A percentile compares a stretch with the other conserved stretches of the same genome.
Conservation (phyloP, 148 eudicot genomes). For the Chenopodium quinoa region DNA sequence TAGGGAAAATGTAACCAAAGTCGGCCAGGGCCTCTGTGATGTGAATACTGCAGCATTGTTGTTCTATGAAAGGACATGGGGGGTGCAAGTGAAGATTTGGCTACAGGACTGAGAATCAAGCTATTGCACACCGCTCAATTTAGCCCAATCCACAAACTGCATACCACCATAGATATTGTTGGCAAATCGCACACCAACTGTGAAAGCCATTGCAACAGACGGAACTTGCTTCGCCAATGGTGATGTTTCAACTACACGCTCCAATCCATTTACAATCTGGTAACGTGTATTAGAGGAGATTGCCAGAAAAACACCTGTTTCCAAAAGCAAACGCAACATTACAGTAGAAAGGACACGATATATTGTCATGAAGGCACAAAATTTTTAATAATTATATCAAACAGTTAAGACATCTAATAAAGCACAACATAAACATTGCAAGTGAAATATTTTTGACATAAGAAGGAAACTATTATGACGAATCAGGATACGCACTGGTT, state of each 20-base stretch:
- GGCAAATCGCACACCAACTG: slow-evolving; percentile 63
- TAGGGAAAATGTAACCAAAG: background rate
- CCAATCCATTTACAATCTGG: slow-evolving; percentile 75
- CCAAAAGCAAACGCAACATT: background rate
- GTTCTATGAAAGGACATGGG: background rate
- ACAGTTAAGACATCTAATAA: too few species aligned
- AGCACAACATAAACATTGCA: background rate
- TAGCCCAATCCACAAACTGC: slow-evolving; percentile 75
- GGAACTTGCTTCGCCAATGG: slow-evolving; percentile 53
- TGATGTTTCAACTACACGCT: slow-evolving; percentile 63
- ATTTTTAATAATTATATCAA: too few species aligned
- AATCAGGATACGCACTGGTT: background rate
- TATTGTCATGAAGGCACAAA: too few species aligned
- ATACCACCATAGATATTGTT: slow-evolving; percentile 65
- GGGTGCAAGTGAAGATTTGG: background rate
- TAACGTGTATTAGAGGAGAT: slow-evolving; percentile 87
- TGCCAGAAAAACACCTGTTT: slow-evolving; percentile 76
- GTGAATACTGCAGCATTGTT: background rate
- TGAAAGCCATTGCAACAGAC: slow-evolving; percentile 59
- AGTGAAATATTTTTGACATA: background rate
- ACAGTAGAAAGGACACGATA: background rate
- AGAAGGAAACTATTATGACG: background rate
- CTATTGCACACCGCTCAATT: slow-evolving; percentile 56
- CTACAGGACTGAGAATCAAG: background rate
- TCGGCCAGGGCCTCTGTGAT: background rate